Base-by-base conservation (phyloP, 192 early-diverging fungal species). In the Coemansia erecta region DNA sequence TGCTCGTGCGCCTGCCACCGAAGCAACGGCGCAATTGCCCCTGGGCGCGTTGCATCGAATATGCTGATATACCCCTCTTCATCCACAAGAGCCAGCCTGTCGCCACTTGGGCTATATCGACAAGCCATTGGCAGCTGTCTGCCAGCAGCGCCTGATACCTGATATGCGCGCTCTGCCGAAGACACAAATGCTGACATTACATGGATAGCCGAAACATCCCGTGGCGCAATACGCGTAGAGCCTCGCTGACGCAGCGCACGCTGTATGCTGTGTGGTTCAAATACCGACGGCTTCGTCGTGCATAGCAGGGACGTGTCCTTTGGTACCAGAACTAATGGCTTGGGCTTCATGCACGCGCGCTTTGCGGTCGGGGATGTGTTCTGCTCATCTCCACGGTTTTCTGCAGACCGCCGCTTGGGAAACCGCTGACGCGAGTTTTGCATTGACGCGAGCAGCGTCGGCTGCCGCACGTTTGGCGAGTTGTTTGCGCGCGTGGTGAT, bases 1-100 rank as follows among this genome's bases (percentile, higher is more conserved):
- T 92, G 92, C 26, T 81, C 65, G 47, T 97, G 93, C 0, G 85
- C 89, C 31, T 73, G 57, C 79, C 79, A 81, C 11, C 60, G 58
- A 14, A 23, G 17, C 14, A 55, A 18, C 8, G 68, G 68, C 42
- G 35, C 40, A 61, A 72, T 51, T 2, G 56, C 60, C 12, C 61
- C 57, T 14, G 19, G 47, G 37, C 14, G 31, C 31, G 37, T 26
- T 2, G 75, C 67, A 45, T 72, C 62, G 31, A 78, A 78, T 0
- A 78, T 22, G 33, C 75, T 68, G 15, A 78, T 35, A 40, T 23
- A 24, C 2, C 75, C 75, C 14, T 58, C 56, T 24, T 78, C 75
- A 35, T 78, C 75, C 1, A 68, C 75, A 40, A 78, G 61, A 23
- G 75, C 64, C 35, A 78, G 58, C 54, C 19, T 60, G 22, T 50